A percentile compares a stretch with the other conserved stretches of the same genome.
Conservation (phyloP, 139 green algal species). For the Monoraphidium neglectum region DNA sequence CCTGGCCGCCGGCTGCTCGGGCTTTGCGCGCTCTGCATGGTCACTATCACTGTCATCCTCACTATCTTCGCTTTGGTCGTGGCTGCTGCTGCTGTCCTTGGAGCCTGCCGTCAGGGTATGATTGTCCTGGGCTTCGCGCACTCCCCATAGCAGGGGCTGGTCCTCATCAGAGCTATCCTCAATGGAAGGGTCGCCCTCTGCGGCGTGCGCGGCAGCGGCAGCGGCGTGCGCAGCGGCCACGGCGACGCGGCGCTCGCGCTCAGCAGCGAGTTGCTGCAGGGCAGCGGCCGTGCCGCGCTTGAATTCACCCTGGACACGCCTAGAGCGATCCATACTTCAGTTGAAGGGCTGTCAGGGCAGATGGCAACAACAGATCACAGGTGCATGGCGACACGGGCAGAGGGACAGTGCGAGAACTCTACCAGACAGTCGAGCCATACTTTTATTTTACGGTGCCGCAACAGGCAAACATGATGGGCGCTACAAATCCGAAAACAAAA, state of each 20-base stretch:
- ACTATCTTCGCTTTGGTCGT: not conserved
- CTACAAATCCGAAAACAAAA: too few species aligned
- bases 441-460: too few species aligned
- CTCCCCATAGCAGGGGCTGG: not conserved
- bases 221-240: not conserved
- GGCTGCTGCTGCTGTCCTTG: conserved; percentile 12
- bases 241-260: conserved; percentile 10
- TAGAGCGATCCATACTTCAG: too few species aligned
- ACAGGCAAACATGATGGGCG: too few species aligned
- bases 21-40: not conserved
- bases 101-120: not conserved
- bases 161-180: not conserved
- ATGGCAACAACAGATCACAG: too few species aligned
- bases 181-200: not conserved
- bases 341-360: too few species aligned
- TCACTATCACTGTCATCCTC: conserved; percentile 7
- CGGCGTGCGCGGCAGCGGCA: not conserved
- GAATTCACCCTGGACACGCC: too few species aligned
- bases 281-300: not conserved
- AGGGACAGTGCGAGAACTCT: too few species aligned
- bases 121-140: not conserved
- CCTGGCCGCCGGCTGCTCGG: too few species aligned
- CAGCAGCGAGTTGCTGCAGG: conserved; percentile 22
- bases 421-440: too few species aligned
- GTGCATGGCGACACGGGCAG: too few species aligned